These are phyloP conservation scores for Cordyceps militaris DNA, from an alignment of 2,329 filamentous ascomycete species.

Conservation along the genomic window DNA sequence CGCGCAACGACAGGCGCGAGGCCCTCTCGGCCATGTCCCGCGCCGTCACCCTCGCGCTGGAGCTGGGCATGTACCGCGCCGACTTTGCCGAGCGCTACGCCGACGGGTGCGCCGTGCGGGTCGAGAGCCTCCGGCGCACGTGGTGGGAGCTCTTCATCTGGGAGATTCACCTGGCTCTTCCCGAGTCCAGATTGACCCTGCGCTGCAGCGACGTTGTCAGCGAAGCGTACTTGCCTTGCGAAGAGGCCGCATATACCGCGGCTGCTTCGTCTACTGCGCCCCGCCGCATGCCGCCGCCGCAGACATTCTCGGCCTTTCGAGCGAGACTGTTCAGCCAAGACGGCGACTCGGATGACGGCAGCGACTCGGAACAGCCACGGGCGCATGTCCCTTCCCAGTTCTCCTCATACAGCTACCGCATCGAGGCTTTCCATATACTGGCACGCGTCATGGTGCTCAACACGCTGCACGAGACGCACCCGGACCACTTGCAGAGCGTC, in stretches of 20 bases:
- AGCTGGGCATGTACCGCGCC: neutral
- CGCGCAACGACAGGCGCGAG: neutral
- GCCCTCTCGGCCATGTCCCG: neutral
- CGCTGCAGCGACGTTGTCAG: neutral
- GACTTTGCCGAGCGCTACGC: neutral
- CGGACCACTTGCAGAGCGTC: slow-evolving; percentile 3
- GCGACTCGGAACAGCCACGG: neutral
- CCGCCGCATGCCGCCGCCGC: neutral
- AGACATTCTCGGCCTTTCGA: neutral
- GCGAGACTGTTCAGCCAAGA: neutral
- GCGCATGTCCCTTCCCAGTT: neutral
- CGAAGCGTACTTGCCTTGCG: neutral
- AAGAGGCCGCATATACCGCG: neutral
- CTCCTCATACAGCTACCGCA: slow-evolving; percentile 2
- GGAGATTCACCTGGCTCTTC: neutral
- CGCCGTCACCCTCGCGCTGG: neutral
- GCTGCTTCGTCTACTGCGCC: too few relatives aligned
- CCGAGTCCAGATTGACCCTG: neutral
- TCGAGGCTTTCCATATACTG: slow-evolving; percentile 2
- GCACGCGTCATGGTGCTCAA: slow-evolving; percentile 4
- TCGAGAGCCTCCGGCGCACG: neutral
- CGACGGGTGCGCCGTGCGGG: neutral
- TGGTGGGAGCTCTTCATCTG: slow-evolving; percentile 3
- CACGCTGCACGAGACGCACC: slow-evolving; percentile 1
- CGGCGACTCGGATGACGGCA: neutral